Percentiles rank a stretch among this genome's conserved stretches.
Conservation (phyloP, 2,329 filamentous ascomycete genomes). For the Emergomyces africanus region DNA sequence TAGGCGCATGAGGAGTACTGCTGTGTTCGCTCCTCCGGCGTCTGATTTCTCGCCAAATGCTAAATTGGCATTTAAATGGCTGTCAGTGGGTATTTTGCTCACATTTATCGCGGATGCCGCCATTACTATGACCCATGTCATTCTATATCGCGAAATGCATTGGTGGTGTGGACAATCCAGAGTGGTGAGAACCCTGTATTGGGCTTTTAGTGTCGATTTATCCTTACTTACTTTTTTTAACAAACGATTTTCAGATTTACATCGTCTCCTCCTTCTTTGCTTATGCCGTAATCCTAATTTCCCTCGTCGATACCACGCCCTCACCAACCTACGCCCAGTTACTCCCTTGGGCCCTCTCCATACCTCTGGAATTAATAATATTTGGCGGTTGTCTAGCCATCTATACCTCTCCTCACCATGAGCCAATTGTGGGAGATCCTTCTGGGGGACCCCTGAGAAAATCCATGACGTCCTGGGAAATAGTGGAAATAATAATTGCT, state of each 20-base stretch:
- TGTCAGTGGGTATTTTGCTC: slow-evolving; percentile 56
- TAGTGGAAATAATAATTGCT: slow-evolving; percentile 40
- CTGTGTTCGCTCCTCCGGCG: slow-evolving; percentile 34
- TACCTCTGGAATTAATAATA: slow-evolving; percentile 61
- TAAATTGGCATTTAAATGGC: slow-evolving; percentile 62
- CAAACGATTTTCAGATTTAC: slow-evolving; percentile 52
- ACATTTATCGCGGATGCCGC: slow-evolving; percentile 65
- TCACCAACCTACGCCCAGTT: slow-evolving; percentile 72
- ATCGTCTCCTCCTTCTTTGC: slow-evolving; percentile 74
- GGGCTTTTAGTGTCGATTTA: background rate
- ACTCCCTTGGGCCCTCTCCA: slow-evolving; percentile 60
- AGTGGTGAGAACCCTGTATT: slow-evolving; percentile 45
- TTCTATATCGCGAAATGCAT: slow-evolving; percentile 49
- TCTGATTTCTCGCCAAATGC: slow-evolving; percentile 51
- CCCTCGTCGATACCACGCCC: slow-evolving; percentile 69
- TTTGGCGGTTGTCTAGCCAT: slow-evolving; percentile 55
- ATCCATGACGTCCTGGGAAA: slow-evolving; percentile 31
- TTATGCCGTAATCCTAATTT: slow-evolving; percentile 74
- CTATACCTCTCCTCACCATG: slow-evolving; percentile 55
- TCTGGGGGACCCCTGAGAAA: slow-evolving; percentile 29
- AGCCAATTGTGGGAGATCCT: slow-evolving; percentile 42
- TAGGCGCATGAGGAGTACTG: slow-evolving; percentile 42
- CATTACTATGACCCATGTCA: slow-evolving; percentile 61
- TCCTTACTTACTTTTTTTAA: background rate
- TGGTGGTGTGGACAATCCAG: slow-evolving; percentile 77